Evolutionary conservation across 2,329 filamentous ascomycete species (phyloP).

Genomic region (Pseudocercospora fuligena): DNA sequence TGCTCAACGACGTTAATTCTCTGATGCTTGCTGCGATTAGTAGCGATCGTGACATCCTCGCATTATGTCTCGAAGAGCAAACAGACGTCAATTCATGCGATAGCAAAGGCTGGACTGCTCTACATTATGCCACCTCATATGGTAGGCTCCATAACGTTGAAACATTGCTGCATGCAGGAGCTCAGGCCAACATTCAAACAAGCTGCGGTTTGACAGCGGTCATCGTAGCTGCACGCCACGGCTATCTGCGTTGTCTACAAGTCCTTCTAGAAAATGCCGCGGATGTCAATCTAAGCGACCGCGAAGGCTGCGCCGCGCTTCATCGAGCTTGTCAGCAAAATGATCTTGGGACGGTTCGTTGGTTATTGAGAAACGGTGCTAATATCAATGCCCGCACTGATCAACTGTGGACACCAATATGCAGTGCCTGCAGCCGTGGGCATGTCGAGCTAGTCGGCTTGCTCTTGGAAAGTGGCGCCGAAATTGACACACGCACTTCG

Average conservation of each 20-base stretch:
- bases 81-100: not conserved
- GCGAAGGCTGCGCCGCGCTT: too few species aligned
- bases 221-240: not conserved
- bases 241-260: not conserved
- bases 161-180: not conserved
- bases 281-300: not conserved
- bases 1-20: not conserved
- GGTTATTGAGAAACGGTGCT: too few species aligned
- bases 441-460: too few species aligned
- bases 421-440: too few species aligned
- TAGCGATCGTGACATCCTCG: not conserved
- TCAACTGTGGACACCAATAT: too few species aligned
- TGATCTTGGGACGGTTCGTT: too few species aligned
- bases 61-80: not conserved
- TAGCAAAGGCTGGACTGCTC: not conserved
- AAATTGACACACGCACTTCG: too few species aligned
- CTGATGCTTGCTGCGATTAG: not conserved
- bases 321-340: too few species aligned
- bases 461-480: too few species aligned
- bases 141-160: not conserved
- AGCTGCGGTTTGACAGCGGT: too few species aligned
- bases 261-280: not conserved
- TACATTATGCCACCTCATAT: not conserved
- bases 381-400: too few species aligned
- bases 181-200: not conserved